Conservation (phyloP, 163 green algal genomes). For the Volvox carteri region DNA sequence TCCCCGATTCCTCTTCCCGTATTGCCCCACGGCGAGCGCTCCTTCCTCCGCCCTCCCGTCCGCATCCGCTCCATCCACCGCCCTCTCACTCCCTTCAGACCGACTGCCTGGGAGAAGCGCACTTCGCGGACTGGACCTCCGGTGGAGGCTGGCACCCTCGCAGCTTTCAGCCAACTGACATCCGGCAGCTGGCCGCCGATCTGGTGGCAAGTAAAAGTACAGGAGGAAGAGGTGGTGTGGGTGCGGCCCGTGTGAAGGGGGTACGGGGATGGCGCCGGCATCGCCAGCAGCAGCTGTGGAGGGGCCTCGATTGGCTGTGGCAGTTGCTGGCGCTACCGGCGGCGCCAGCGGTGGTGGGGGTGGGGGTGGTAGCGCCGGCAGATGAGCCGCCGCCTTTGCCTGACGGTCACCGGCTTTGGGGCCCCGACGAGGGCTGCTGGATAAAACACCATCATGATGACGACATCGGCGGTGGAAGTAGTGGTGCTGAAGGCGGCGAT, state of each 20-base stretch:
- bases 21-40: too few species aligned
- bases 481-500: neutral
- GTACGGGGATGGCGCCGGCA: neutral
- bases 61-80: too few species aligned
- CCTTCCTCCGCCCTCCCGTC: too few species aligned
- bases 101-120: slow-evolving; percentile 58
- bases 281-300: too few species aligned
- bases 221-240: neutral
- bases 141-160: slow-evolving; percentile 57
- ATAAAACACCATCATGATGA: neutral
- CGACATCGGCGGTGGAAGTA: neutral
- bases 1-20: too few species aligned
- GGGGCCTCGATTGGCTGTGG: too few species aligned
- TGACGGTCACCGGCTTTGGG: neutral
- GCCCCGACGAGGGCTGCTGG: slow-evolving; percentile 23
- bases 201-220: neutral
- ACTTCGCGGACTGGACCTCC: slow-evolving; percentile 54
- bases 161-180: slow-evolving; percentile 36
- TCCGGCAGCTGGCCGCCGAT: neutral
- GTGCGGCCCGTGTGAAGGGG: neutral
- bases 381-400: too few species aligned
- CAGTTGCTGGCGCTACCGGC: too few species aligned
- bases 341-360: too few species aligned
- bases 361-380: neutral
- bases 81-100: too few species aligned